Percentiles rank a stretch among this genome's conserved stretches.
Evolutionary conservation across 2,329 filamentous ascomycete species (phyloP).

Genomic region (Coniochaeta sp.): DNA sequence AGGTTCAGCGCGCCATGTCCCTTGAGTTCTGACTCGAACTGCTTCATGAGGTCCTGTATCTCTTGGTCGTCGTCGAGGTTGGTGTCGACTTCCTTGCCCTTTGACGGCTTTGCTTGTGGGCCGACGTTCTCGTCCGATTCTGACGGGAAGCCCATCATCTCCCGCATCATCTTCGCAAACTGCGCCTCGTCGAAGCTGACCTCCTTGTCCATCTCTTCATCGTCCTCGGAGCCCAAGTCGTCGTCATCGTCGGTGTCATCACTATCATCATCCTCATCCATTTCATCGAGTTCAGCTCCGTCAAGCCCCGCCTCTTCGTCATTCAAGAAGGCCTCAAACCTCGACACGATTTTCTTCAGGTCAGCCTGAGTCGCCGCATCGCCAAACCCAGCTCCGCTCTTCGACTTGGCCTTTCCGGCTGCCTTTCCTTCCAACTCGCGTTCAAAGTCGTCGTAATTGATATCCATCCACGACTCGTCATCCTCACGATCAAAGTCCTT

Average conservation of each 20-base stretch:
- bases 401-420: slow-evolving; percentile 20
- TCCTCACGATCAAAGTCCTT: slow-evolving; percentile 55
- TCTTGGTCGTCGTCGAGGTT: slow-evolving; percentile 46
- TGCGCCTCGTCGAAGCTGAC: slow-evolving; percentile 79
- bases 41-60: slow-evolving; percentile 56
- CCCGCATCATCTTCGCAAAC: slow-evolving; percentile 81
- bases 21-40: slow-evolving; percentile 69
- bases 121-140: slow-evolving; percentile 10
- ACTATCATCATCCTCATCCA: slow-evolving; percentile 58
- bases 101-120: slow-evolving; percentile 2
- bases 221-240: slow-evolving; percentile 45
- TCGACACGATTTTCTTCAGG: slow-evolving; percentile 81
- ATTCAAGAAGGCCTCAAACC: slow-evolving; percentile 89
- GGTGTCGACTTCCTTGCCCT: not conserved
- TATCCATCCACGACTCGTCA: slow-evolving; percentile 85
- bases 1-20: slow-evolving; percentile 59
- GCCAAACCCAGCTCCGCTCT: slow-evolving; percentile 43
- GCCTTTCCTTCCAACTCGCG: slow-evolving; percentile 57
- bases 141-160: slow-evolving; percentile 70
- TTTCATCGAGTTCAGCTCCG: slow-evolving; percentile 66
- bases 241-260: slow-evolving; percentile 43
- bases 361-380: slow-evolving; percentile 65
- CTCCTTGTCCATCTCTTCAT: slow-evolving; percentile 65
- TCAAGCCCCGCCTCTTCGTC: slow-evolving; percentile 77
- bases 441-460: slow-evolving; percentile 85